phyloP scores from a whole-genome alignment of 2,329 filamentous ascomycete species.

The Lasiodiplodia sp. region DNA sequence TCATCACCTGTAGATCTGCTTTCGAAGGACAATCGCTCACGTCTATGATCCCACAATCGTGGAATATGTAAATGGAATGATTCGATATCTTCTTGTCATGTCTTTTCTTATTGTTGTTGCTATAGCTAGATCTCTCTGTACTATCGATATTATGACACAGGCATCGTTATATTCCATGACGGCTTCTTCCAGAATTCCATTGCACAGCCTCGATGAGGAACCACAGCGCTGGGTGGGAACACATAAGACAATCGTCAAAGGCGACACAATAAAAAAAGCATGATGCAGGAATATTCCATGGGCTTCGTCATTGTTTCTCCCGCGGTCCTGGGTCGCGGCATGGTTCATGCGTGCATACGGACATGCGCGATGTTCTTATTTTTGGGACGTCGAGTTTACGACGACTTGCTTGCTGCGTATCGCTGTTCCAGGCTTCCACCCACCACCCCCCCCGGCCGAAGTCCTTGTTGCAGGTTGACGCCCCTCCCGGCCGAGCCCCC shows the following conservation, averaged over 20 bases:
- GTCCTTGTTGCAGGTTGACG: background rate
- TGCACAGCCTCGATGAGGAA: background rate
- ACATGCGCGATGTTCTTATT: background rate
- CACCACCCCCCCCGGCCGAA: background rate
- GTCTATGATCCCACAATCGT: constrained; percentile 1
- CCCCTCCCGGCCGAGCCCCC: background rate
- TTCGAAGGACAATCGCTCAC: background rate
- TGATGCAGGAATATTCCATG: background rate
- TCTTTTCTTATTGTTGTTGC: background rate
- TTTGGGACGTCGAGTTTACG: background rate
- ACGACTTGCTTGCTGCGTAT: background rate
- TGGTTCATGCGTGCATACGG: background rate
- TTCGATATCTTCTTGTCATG: background rate
- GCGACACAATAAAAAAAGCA: background rate
- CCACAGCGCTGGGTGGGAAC: background rate
- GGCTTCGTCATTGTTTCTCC: background rate
- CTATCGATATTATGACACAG: constrained; percentile 14
- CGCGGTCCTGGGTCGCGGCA: background rate
- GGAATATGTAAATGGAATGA: constrained; percentile 22
- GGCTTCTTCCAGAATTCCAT: constrained; percentile 7
- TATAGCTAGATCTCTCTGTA: background rate
- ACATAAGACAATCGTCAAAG: background rate
- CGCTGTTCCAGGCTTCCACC: background rate
- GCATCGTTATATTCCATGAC: background rate
- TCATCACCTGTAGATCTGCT: constrained; percentile 3